Base-by-base conservation (phyloP, 2,329 filamentous ascomycete genomes). In the Colletotrichum chrysophilum region DNA sequence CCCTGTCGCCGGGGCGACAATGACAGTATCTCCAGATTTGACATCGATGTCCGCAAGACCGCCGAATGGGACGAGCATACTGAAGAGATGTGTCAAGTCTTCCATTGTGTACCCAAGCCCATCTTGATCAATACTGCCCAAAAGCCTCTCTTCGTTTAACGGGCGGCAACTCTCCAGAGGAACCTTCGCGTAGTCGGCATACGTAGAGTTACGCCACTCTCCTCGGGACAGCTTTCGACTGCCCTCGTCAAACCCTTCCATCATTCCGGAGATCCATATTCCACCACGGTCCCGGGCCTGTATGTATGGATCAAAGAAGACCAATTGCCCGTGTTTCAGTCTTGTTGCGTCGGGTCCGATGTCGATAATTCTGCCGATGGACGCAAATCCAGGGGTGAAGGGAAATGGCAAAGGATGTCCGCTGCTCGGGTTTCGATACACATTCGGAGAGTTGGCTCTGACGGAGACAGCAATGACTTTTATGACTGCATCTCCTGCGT, bases 1-100 rank as follows among this genome's bases (percentile, higher is more conserved):
- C 0, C 90, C 89, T 0, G 89, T 91, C 1, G 89, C 89, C 0
- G 89, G 89, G n/a, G 81, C 81, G 0, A 91, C 79, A 36, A 91
- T 81, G 28, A 91, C 81, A 0, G 85, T 88, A 74, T 91, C 87
- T 4, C 89, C 88, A 1, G 86, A 79, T 66, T 85, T 80, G 13
- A 90, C 71, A 8, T 81, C 80, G 65, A 88, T 81, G 38, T 85
- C 84, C 1, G 81, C 76, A 4, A 90, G 78, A 1, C 87, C 88
- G 7, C 88, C 89, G 73, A 85, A 88, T 0, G 86, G 82, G 2
- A 90, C 85, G 0, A 86, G 70, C 4, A 86, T 78, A 5, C 80
- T 77, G 16, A 77, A 66, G 6, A 89, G 74, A 21, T 85, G 84
- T 32, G 78, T 77, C 36, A 91, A 79, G 10, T 90, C 86, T 2